Evolutionary conservation across 148 eudicot genomes (phyloP).

Genomic region (Gaultheria prostrata): DNA sequence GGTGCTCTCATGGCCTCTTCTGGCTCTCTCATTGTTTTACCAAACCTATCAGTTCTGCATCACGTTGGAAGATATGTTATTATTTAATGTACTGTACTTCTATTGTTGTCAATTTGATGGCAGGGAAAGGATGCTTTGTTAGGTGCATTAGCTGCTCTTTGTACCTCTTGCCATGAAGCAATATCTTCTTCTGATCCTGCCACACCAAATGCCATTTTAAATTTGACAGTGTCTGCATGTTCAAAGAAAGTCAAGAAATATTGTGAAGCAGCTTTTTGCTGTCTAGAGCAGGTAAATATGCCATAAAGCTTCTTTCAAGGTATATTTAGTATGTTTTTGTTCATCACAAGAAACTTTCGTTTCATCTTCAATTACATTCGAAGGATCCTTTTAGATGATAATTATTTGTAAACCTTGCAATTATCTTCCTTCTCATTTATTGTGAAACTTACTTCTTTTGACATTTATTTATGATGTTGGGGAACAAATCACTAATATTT

Average conservation of each 20-base stretch:
- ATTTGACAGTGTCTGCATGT: conserved; percentile 69
- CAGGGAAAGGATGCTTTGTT: conserved; percentile 91
- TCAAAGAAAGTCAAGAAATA: conserved; percentile 73
- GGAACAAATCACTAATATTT: not conserved
- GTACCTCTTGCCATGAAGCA: conserved; percentile 69
- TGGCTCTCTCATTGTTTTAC: not conserved
- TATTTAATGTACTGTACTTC: not conserved
- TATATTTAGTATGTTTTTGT: not conserved
- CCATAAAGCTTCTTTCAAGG: not conserved
- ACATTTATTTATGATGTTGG: not conserved
- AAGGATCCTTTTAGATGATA: not conserved
- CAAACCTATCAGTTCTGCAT: not conserved
- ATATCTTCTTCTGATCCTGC: conserved; percentile 66
- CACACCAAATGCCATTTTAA: conserved; percentile 55
- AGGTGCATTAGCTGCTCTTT: conserved; percentile 74
- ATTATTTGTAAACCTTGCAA: not conserved
- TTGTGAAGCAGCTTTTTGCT: conserved; percentile 80
- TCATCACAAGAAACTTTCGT: not conserved
- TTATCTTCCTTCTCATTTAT: not conserved
- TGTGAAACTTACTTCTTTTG: not conserved
- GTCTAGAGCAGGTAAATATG: conserved; percentile 70
- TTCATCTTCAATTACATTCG: not conserved
- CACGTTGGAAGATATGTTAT: not conserved
- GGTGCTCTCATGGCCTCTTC: not conserved
- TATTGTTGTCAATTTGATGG: conserved; percentile 13